These are phyloP conservation scores for Termitomyces sp. DNA, from an alignment of 768 basidiomycete species.

Conservation along the genomic window DNA sequence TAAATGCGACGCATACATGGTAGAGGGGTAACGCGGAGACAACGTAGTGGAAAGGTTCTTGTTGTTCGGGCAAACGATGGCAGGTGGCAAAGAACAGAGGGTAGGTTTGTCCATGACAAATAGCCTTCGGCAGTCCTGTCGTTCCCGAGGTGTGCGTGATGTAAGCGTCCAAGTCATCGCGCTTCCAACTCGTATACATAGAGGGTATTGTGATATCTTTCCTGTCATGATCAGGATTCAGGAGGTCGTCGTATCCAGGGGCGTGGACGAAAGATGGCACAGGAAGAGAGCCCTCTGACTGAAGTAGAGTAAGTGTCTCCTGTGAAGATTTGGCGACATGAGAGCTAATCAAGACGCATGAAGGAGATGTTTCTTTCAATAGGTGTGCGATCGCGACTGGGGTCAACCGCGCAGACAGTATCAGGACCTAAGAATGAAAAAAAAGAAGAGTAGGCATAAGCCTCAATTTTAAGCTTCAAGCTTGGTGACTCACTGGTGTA, in stretches of 20 bases:
- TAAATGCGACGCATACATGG: slow-evolving; percentile 21
- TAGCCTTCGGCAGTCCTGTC: slow-evolving; percentile 45
- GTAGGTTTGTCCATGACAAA: slow-evolving; percentile 29
- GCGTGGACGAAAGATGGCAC: slow-evolving; percentile 20
- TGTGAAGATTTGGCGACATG: slow-evolving; percentile 25
- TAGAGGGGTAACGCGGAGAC: slow-evolving; percentile 34
- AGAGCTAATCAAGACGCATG: slow-evolving; percentile 24
- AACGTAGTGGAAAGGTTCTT: slow-evolving; percentile 22
- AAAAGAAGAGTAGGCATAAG: not conserved
- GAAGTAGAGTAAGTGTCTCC: slow-evolving; percentile 19
- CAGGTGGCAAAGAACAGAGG: slow-evolving; percentile 27
- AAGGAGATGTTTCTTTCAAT: slow-evolving; percentile 23
- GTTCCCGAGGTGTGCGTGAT: slow-evolving; percentile 49
- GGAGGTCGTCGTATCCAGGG: slow-evolving; percentile 22
- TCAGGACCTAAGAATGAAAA: slow-evolving; percentile 26
- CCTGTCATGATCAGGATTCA: slow-evolving; percentile 13
- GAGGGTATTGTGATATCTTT: slow-evolving; percentile 19
- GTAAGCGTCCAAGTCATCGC: slow-evolving; percentile 29
- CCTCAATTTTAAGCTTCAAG: not conserved
- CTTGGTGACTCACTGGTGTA: slow-evolving; percentile 24
- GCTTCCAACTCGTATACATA: slow-evolving; percentile 15
- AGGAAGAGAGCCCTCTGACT: slow-evolving; percentile 7
- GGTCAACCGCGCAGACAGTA: slow-evolving; percentile 30
- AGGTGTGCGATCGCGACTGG: slow-evolving; percentile 30
- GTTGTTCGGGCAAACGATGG: slow-evolving; percentile 27